phyloP scores from a whole-genome alignment of 2,329 filamentous ascomycete species.

The Emydomyces testavorans region DNA sequence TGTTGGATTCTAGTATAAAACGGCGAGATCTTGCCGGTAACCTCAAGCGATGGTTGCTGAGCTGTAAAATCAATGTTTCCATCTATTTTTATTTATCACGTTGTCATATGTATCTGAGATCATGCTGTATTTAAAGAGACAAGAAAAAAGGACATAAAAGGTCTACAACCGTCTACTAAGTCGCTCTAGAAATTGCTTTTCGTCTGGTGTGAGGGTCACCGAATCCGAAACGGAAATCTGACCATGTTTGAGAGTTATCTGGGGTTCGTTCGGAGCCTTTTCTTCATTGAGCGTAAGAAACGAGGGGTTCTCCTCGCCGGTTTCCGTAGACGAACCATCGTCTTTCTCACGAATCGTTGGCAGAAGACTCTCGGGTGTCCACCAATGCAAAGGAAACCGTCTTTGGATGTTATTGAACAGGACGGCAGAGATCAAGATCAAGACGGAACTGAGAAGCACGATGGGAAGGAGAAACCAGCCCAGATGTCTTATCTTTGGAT shows the following conservation, averaged over 20 bases:
- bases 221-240: slow-evolving; percentile 26
- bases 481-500: slow-evolving; percentile 42
- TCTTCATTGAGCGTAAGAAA: slow-evolving; percentile 10
- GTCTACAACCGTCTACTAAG: slow-evolving; percentile 27
- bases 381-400: slow-evolving; percentile 60
- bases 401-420: slow-evolving; percentile 59
- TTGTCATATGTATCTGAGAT: slow-evolving; percentile 10
- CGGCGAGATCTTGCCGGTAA: not conserved
- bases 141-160: not conserved
- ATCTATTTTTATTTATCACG: slow-evolving; percentile 8
- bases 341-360: slow-evolving; percentile 19
- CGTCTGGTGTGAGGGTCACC: slow-evolving; percentile 26
- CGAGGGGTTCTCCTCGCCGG: slow-evolving; percentile 13
- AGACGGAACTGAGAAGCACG: slow-evolving; percentile 46
- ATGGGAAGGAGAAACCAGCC: slow-evolving; percentile 61
- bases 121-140: not conserved
- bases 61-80: not conserved
- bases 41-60: not conserved
- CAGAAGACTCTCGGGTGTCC: slow-evolving; percentile 28
- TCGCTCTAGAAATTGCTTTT: slow-evolving; percentile 24
- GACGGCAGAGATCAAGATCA: slow-evolving; percentile 54
- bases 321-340: slow-evolving; percentile 15
- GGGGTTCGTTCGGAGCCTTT: not conserved
- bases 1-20: not conserved
- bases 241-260: slow-evolving; percentile 22